Percentiles rank a stretch among this genome's conserved stretches.
These are phyloP conservation scores for Agastache rugosa DNA, from an alignment of 257 asterid genomes.

Conservation along the genomic window DNA sequence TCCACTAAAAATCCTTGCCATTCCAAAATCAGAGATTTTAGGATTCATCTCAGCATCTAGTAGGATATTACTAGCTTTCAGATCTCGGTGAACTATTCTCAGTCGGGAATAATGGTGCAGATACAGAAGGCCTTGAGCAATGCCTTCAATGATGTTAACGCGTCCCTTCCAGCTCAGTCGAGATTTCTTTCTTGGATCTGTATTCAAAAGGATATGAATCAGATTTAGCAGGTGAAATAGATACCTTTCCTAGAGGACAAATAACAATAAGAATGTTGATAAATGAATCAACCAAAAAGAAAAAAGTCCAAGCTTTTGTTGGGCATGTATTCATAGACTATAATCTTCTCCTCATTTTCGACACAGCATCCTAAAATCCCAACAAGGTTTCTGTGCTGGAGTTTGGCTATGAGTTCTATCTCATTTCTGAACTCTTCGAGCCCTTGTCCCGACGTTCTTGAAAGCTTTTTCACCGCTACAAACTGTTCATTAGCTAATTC, in stretches of 20 bases:
- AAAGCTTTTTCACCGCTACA: not conserved
- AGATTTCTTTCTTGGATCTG: conserved; percentile 27
- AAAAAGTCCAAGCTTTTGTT: not conserved
- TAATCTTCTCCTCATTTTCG: too few relatives aligned
- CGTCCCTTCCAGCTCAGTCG: conserved; percentile 33
- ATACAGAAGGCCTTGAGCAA: not conserved
- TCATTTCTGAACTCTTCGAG: too few relatives aligned
- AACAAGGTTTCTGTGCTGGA: not conserved
- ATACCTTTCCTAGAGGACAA: not conserved
- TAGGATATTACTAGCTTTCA: not conserved
- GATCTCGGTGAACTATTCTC: not conserved
- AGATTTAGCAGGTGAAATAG: not conserved
- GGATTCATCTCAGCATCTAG: not conserved
- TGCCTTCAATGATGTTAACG: not conserved
- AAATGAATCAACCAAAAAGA: conserved; percentile 13
- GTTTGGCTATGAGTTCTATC: not conserved
- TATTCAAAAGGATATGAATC: not conserved
- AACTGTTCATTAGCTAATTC: not conserved
- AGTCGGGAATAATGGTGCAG: not conserved
- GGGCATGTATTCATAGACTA: too few relatives aligned
- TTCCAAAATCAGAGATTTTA: not conserved
- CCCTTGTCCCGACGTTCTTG: not conserved
- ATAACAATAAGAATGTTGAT: not conserved
- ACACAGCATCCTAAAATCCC: conserved; percentile 10
- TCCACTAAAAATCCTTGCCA: conserved; percentile 32